Base-by-base conservation (phyloP, 805 yeast genomes). In the Barnettozyma pratensis region DNA sequence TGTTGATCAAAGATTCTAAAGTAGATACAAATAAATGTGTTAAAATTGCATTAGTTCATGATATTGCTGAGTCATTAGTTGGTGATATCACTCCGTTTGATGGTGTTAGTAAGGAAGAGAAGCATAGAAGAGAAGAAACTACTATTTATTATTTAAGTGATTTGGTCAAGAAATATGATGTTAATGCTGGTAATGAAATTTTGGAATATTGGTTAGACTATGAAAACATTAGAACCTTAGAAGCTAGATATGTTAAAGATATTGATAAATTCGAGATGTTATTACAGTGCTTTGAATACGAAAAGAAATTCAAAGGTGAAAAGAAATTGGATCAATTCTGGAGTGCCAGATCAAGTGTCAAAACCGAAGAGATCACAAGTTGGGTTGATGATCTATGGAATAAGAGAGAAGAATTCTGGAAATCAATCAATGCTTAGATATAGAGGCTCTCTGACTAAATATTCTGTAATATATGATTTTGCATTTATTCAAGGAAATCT, bases 61-160 rank as follows among this genome's bases (percentile, higher is more conserved):
- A 92, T 66, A 86, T 92, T 59, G 97, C 98, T 9, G 99, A 92
- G 72, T 67, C 91, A 4, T 70, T 92, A 30, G 98, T 92, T 11
- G 99, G 99, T 32, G 99, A 92, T 65, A 87, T 92, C 44, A 90
- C 96, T 2, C 94, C 99, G 58, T 67, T 79, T 65, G 87, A 90
- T 69, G 61, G 76, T 50, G 79, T 91, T 31, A 71, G 80, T 42
- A 89, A 90, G 63, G 72, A 68, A 12, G 98, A 92, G 63, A 92
- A 92, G 65, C 94, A 87, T 65, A 74, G 85, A 50, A 73, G 97
- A 49, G 98, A 92, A 62, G 74, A 72, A 37, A 81, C 68, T 28
- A 81, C 97, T 2, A 86, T 92, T 56, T 60, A 76, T 38, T 90
- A 83, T 61, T 62, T 92, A 45, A 64, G 83, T 32, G 70, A 74